Evolutionary conservation across 2,329 filamentous ascomycete species (phyloP).

Genomic region (Penicillium sp.): DNA sequence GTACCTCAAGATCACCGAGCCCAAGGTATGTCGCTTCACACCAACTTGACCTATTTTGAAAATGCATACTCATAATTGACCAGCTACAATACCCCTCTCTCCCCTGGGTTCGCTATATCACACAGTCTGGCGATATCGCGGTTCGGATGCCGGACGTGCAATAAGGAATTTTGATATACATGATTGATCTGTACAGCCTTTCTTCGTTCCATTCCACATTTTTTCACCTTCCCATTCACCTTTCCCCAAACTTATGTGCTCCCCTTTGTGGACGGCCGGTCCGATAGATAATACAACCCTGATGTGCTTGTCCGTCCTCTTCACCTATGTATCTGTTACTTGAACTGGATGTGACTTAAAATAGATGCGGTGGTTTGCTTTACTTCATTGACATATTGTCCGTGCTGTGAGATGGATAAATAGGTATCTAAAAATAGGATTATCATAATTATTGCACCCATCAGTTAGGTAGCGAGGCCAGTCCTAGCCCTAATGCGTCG

Average conservation of each 20-base stretch:
- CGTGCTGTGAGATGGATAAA: neutral
- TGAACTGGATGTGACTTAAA: conserved; percentile 2
- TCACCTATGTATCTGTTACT: conserved; percentile 2
- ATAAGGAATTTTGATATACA: conserved; percentile 48
- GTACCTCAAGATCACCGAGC: conserved; percentile 98
- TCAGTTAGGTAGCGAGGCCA: too few species aligned
- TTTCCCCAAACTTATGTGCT: conserved; percentile 15
- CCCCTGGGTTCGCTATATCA: conserved; percentile 98
- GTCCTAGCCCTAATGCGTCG: too few species aligned
- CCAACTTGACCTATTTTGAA: neutral
- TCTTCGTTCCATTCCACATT: conserved; percentile 4
- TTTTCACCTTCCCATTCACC: neutral
- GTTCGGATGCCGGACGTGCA: conserved; percentile 91
- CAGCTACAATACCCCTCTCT: conserved; percentile 98
- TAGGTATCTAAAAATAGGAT: neutral
- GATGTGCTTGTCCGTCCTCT: conserved; percentile 8
- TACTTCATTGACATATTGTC: neutral
- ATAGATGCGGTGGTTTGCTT: conserved; percentile 3
- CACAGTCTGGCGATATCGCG: conserved; percentile 94
- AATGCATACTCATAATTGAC: conserved; percentile 6
- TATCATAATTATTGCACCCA: neutral
- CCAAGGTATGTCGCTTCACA: conserved; percentile 72
- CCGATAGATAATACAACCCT: conserved; percentile 33
- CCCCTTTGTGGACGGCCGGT: conserved; percentile 31
- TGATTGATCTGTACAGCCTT: conserved; percentile 30